Base-by-base conservation (phyloP, 345 rosid species). In the Toxicodendron radicans region DNA sequence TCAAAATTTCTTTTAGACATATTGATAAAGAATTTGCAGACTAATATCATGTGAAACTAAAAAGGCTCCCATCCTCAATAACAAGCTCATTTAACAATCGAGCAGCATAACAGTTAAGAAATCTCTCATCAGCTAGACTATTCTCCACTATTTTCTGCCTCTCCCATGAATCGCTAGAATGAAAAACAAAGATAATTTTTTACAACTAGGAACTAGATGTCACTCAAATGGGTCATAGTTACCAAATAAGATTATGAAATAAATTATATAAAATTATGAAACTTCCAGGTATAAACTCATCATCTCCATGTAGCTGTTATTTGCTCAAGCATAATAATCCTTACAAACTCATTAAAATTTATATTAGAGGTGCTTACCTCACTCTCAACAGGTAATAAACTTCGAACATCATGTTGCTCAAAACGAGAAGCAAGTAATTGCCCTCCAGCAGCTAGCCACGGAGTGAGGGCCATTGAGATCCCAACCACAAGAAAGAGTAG, bases 391-490 rank as follows among this genome's bases (percentile, higher is more conserved):
- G 99, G 99, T 77, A 92, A 78, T 69, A 95, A 84, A 82, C 99
- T 95, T 73, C 99, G 81, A 76, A 95, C 99, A 79, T 95, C 99
- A 60, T 91, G 97, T 85, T 81, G 87, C 85, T 95, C 99, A 87
- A 92, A 95, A 24, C 97, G 94, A 63, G 99, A 92, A 70, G 99
- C 99, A 79, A 95, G 84, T 75, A 95, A 80, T 80, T 95, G 99
- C 73, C 99, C 97, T 68, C 99, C 99, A 85, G 99, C 97, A 79
- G 99, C 99, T 69, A 95, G 85, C 94, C 93, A 95, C 43, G 99
- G 99, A 41, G 99, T 95, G 69, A 95, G 67, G 79, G 99, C 99
- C 99, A 95, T 95, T 76, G 99, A 92, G 68, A 95, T 82, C 70
- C 99, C 99, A 82, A 95, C 99, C 65, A 92, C 89, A 82, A 95